phyloP scores from a whole-genome alignment of 331 rosid genomes.

The Cucumis variabilis region DNA sequence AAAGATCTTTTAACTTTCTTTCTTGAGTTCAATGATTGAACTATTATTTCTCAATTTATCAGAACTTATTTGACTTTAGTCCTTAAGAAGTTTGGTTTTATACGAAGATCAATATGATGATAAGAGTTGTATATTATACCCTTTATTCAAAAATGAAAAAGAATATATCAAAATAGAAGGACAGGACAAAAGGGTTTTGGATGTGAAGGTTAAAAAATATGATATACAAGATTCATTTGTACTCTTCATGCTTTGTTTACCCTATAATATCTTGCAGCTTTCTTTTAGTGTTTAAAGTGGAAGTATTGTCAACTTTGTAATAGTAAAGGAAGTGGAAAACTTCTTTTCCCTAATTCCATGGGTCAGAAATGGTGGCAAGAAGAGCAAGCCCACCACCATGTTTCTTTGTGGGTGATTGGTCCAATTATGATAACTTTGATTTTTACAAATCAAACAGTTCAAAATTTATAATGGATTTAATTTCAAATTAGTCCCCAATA shows the following conservation, averaged over 20 bases:
- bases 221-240: not conserved
- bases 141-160: not conserved
- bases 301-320: not conserved
- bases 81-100: not conserved
- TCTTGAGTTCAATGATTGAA: not conserved
- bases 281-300: not conserved
- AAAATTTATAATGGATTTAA: too few relatives aligned
- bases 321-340: not conserved
- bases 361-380: slow-evolving; percentile 8
- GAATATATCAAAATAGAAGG: not conserved
- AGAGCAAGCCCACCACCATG: slow-evolving; percentile 2
- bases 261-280: not conserved
- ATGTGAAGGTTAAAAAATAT: not conserved
- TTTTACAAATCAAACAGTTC: not conserved
- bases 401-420: slow-evolving; percentile 1
- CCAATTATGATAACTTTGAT: not conserved
- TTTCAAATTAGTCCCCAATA: not conserved
- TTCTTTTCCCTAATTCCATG: slow-evolving; percentile 17
- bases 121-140: not conserved
- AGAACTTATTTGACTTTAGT: not conserved
- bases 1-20: not conserved
- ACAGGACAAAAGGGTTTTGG: not conserved
- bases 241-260: not conserved
- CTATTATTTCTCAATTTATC: not conserved
- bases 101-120: not conserved